Conservation (phyloP, 2,329 filamentous ascomycete species). For the Diplocarpon mali region DNA sequence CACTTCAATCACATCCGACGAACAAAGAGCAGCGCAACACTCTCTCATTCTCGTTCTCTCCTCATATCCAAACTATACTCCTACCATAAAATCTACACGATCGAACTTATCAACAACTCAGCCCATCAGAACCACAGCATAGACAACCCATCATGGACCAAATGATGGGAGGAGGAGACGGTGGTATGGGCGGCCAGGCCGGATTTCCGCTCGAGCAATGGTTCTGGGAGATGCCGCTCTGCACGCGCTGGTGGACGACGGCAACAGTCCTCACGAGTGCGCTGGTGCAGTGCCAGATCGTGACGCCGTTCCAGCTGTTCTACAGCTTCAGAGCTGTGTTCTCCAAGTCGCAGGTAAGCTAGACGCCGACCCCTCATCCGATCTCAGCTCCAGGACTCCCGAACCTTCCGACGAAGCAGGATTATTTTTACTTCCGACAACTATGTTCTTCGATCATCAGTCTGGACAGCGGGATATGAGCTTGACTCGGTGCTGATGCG, state of each 20-base stretch:
- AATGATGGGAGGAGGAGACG: constrained; percentile 27
- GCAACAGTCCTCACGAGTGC: constrained; percentile 80
- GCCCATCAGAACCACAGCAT: too few species aligned
- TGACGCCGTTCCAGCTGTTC: constrained; percentile 91
- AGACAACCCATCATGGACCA: constrained; percentile 23
- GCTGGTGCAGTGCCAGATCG: constrained; percentile 83
- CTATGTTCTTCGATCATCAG: too few species aligned
- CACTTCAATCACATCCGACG: neutral
- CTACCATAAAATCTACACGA: too few species aligned
- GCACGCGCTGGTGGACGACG: constrained; percentile 94
- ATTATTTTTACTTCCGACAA: too few species aligned
- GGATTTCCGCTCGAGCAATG: constrained; percentile 82
- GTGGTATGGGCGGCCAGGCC: constrained; percentile 38
- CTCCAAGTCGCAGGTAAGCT: constrained; percentile 72
- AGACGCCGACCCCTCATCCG: neutral
- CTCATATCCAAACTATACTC: too few species aligned
- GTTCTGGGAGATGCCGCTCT: constrained; percentile 98
- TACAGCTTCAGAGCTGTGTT: constrained; percentile 93
- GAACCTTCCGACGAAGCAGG: too few species aligned
- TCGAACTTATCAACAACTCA: too few species aligned
- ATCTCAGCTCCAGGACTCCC: neutral
- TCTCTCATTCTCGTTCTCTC: neutral
- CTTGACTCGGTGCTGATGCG: neutral
- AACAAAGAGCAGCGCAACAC: neutral
- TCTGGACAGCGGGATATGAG: too few species aligned